phyloP scores from a whole-genome alignment of 2,329 filamentous ascomycete genomes.

The Fusarium cicatricum region DNA sequence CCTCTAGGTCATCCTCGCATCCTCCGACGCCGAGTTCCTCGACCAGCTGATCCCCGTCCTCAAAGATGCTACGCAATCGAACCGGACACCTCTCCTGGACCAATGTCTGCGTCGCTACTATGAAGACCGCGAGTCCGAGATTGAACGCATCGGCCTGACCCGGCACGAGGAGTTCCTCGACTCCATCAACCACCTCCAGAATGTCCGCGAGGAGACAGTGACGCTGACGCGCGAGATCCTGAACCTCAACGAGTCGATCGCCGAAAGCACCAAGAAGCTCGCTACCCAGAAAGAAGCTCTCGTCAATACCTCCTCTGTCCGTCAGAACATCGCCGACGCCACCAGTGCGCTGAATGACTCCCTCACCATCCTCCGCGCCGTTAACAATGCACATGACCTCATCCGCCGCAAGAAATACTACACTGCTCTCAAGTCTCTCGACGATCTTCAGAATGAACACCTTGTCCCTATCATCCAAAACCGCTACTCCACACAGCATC shows the following conservation, averaged over 20 bases:
- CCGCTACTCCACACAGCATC: conserved; percentile 92
- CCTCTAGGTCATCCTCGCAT: conserved; percentile 85
- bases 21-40: conserved; percentile 91
- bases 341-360: conserved; percentile 89
- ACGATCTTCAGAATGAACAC: conserved; percentile 96
- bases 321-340: conserved; percentile 95
- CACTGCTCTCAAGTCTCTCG: conserved; percentile 88
- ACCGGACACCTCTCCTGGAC: conserved; percentile 76
- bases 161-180: conserved; percentile 97
- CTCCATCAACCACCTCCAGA: conserved; percentile 93
- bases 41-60: conserved; percentile 95
- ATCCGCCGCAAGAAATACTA: conserved; percentile 95
- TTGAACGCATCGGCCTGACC: conserved; percentile 91
- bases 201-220: conserved; percentile 90
- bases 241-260: conserved; percentile 91
- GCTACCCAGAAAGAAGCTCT: conserved; percentile 94
- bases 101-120: conserved; percentile 78
- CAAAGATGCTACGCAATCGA: conserved; percentile 84
- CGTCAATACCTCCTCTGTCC: conserved; percentile 89
- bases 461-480: conserved; percentile 75
- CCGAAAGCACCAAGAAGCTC: conserved; percentile 91
- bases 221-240: conserved; percentile 89
- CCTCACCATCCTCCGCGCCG: conserved; percentile 87
- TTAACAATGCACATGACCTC: conserved; percentile 93
- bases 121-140: conserved; percentile 86